Evolutionary conservation across 148 eudicot species (phyloP).

Genomic region (Diospyros kaki): DNA sequence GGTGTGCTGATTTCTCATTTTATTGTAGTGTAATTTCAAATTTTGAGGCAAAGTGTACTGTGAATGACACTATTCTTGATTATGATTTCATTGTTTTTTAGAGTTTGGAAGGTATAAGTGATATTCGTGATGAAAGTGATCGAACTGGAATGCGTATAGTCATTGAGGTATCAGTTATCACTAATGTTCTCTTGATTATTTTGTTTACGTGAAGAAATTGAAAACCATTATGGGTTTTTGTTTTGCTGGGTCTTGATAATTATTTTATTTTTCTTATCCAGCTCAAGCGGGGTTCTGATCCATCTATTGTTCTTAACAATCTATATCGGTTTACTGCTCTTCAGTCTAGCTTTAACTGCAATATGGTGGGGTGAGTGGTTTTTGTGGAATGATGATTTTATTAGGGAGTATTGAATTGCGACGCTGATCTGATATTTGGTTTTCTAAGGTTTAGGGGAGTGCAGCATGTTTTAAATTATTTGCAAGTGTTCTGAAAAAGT

Average conservation of each 20-base stretch:
- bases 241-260: conserved; percentile 4
- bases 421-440: not conserved
- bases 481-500: not conserved
- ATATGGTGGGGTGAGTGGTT: conserved; percentile 94
- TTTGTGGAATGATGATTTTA: not conserved
- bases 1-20: not conserved
- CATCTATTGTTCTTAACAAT: conserved; percentile 83
- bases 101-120: conserved; percentile 94
- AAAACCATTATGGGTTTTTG: not conserved
- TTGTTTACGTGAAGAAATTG: not conserved
- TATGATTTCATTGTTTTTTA: conserved; percentile 19
- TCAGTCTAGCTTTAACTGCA: conserved; percentile 93
- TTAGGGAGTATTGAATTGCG: not conserved
- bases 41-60: not conserved
- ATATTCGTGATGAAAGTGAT: conserved; percentile 98
- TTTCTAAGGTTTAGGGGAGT: not conserved
- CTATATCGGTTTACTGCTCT: conserved; percentile 85
- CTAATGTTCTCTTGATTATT: not conserved
- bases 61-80: not conserved
- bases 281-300: conserved; percentile 92
- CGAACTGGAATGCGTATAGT: conserved; percentile 97
- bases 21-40: not conserved
- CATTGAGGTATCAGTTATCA: conserved; percentile 57
- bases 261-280: conserved; percentile 28
- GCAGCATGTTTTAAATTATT: not conserved